Base-by-base conservation (phyloP, 805 yeast species). In the Kuraishia borneana region DNA sequence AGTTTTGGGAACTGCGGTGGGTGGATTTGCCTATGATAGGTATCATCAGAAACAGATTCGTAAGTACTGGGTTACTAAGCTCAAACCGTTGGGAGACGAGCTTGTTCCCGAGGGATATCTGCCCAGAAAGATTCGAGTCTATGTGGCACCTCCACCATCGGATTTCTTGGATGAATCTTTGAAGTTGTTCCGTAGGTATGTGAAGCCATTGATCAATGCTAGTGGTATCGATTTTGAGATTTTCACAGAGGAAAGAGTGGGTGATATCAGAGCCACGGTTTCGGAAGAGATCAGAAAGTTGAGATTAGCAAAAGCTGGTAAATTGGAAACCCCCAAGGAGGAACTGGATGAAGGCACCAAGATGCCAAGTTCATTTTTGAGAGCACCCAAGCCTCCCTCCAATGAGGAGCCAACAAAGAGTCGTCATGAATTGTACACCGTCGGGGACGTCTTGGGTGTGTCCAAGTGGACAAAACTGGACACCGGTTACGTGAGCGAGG, bases 101-200 rank as follows among this genome's bases (percentile, higher is more conserved):
- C 35, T 53, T 19, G 45, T 76, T 29, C 50, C 53, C 2, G 54
- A 75, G 2, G 58, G 70, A 37, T 64, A 67, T 35, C 46, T 69
- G 16, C 84, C 95, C 2, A 68, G 98, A 39, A 83, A 78, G 44
- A 61, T 92, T 31, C 74, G 83, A 2, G 76, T 92, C 2, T 88
- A 78, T 52, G 70, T 88, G 37, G 94, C 95, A 0, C 98, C 98
- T n/a, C 96, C 97, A 6, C 97, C 98, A 16, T 83, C 83, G 47
- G 96, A 89, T 52, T 83, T 74, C 45, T 58, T 89, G 32, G 92
- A 78, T 28, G 79, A 76, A 37, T 74, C 89, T 8, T 50, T 82
- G 55, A 71, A 68, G 40, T 70, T 83, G 35, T 84, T 88, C 65
- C 70, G 84, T 43, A 73, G 77, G 35, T 87, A 72, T 50, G 68